A percentile compares a stretch with the other conserved stretches of the same genome.
These are phyloP conservation scores for Solanum hybrid DNA, from an alignment of 305 asterid species.

Conservation along the genomic window DNA sequence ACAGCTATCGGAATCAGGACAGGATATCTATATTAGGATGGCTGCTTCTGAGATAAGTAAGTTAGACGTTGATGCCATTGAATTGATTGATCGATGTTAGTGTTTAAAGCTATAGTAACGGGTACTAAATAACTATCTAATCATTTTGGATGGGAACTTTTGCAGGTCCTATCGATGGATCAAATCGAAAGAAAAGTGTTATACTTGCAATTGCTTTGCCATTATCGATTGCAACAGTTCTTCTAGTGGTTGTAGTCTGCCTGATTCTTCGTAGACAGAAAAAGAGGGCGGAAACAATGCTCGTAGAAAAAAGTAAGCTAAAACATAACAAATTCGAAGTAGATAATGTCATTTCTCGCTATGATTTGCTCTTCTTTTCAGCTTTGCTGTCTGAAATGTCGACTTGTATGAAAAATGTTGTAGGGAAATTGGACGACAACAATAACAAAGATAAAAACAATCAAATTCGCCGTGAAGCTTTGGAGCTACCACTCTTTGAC, in stretches of 20 bases:
- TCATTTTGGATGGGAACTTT: neutral
- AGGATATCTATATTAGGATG: slow-evolving; percentile 16
- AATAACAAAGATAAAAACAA: neutral
- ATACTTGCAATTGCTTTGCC: slow-evolving; percentile 7
- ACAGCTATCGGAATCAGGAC: slow-evolving; percentile 1
- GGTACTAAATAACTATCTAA: neutral
- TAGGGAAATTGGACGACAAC: neutral
- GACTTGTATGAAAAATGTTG: neutral
- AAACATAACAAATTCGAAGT: neutral
- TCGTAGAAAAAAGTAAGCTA: slow-evolving; percentile 2
- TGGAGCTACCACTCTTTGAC: slow-evolving; percentile 24
- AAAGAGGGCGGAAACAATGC: neutral
- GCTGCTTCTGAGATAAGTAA: slow-evolving; percentile 12
- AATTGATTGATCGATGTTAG: neutral
- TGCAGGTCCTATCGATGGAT: slow-evolving; percentile 18
- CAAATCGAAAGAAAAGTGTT: neutral
- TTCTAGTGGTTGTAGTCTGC: slow-evolving; percentile 13
- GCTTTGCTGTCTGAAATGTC: neutral
- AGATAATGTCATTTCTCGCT: neutral
- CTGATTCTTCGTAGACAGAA: slow-evolving; percentile 5
- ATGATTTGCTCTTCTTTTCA: neutral
- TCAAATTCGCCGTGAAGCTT: neutral
- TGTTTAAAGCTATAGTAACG: neutral
- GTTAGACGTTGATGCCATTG: neutral
- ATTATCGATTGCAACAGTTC: neutral